Conservation (phyloP, 106 monocot species). For the Dendrobium huoshanense region DNA sequence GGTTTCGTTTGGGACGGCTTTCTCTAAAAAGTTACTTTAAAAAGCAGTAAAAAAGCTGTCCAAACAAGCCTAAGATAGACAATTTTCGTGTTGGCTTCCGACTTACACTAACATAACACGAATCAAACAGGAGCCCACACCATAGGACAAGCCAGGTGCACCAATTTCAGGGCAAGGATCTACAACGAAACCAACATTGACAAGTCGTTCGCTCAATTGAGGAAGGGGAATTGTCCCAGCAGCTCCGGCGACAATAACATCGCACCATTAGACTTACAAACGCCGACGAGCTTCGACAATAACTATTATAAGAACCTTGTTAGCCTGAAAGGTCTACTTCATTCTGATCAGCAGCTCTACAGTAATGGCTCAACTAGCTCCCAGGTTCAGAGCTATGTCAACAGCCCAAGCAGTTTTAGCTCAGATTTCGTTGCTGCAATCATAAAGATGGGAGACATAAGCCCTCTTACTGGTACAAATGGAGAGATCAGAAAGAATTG, state of each 20-base stretch:
- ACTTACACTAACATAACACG: neutral
- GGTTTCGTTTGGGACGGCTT: too few relatives aligned
- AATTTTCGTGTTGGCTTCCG: too few relatives aligned
- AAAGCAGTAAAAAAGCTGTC: too few relatives aligned
- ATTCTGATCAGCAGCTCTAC: constrained; percentile 86
- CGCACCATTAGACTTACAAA: constrained; percentile 51
- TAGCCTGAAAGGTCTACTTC: constrained; percentile 52
- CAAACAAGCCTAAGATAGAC: too few relatives aligned
- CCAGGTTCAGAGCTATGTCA: constrained; percentile 42
- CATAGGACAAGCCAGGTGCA: constrained; percentile 65
- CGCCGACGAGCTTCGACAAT: constrained; percentile 53
- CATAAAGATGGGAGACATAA: constrained; percentile 85
- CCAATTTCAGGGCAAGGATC: constrained; percentile 41
- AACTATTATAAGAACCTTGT: constrained; percentile 77
- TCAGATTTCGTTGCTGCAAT: constrained; percentile 65
- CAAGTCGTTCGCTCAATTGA: constrained; percentile 29
- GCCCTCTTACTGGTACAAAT: constrained; percentile 54
- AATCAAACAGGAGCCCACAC: constrained; percentile 56
- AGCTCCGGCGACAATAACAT: constrained; percentile 50
- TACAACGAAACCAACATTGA: constrained; percentile 87
- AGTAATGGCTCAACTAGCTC: constrained; percentile 53
- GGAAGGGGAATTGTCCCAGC: constrained; percentile 37
- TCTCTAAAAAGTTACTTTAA: too few relatives aligned
- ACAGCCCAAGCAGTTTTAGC: constrained; percentile 34
- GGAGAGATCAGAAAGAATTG: constrained; percentile 86